These are phyloP conservation scores for Talaromyces atroroseus DNA, from an alignment of 2,329 filamentous ascomycete genomes.

Conservation along the genomic window DNA sequence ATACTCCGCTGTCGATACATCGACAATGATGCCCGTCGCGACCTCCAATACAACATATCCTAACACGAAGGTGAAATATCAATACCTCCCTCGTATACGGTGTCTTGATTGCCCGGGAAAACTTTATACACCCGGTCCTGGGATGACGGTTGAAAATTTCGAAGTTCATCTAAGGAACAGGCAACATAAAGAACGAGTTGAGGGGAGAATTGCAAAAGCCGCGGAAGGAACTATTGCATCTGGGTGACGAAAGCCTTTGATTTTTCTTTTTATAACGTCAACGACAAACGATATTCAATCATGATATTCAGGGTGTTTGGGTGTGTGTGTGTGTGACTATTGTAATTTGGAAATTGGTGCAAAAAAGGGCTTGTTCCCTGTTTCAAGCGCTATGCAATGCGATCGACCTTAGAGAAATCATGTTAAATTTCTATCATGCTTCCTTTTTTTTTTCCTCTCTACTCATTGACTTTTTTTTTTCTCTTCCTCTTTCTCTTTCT, in stretches of 20 bases:
- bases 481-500: not conserved
- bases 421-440: too few species aligned
- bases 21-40: conserved; percentile 61
- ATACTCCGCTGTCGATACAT: conserved; percentile 71
- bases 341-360: too few species aligned
- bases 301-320: not conserved
- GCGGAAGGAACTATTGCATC: not conserved
- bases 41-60: conserved; percentile 47
- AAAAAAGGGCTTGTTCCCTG: too few species aligned
- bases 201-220: conserved; percentile 38
- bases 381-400: too few species aligned
- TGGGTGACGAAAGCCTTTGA: not conserved
- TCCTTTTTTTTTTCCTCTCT: not conserved
- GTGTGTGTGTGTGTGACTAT: too few species aligned
- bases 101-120: conserved; percentile 92
- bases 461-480: too few species aligned
- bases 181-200: conserved; percentile 68
- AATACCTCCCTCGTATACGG: conserved; percentile 81
- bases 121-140: conserved; percentile 84
- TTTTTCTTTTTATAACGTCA: not conserved
- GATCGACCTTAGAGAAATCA: too few species aligned
- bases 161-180: conserved; percentile 87
- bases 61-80: conserved; percentile 63
- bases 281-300: not conserved
- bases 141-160: conserved; percentile 81